These are phyloP conservation scores for Tympanopsis confertula DNA, from an alignment of 2,329 filamentous ascomycete genomes.

Conservation along the genomic window DNA sequence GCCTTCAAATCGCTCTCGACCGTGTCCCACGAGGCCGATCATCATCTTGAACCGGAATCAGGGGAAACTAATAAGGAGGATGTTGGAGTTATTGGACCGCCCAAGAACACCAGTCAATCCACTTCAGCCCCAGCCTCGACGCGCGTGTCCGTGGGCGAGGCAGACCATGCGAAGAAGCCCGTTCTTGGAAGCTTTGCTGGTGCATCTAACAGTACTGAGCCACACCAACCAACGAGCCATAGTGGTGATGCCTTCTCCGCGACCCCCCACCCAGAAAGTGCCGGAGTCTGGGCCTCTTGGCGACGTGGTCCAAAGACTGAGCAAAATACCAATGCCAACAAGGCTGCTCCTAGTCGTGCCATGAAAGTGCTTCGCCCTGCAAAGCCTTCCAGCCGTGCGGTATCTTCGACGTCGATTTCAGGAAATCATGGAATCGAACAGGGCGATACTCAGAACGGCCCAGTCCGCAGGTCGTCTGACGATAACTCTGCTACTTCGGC, in stretches of 20 bases:
- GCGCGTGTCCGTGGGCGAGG: neutral
- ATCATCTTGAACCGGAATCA: neutral
- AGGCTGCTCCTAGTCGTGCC: neutral
- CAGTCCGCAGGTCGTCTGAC: no score
- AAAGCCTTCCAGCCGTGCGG: neutral
- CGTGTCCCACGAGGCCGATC: no score
- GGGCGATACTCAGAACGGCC: no score
- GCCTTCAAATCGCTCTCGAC: constrained; percentile 42
- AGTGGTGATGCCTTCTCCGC: no score
- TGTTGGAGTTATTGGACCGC: neutral
- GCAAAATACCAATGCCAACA: neutral
- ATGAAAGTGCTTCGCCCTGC: constrained; percentile 1
- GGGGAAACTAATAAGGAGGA: neutral
- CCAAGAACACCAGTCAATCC: neutral
- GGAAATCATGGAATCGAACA: no score
- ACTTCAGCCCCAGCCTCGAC: neutral
- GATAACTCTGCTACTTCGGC: constrained; percentile 16
- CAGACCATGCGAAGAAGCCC: neutral
- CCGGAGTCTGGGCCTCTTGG: neutral
- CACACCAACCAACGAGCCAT: neutral
- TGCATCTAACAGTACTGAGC: neutral
- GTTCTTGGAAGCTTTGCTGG: neutral
- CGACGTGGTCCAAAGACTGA: neutral
- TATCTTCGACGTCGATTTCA: no score
- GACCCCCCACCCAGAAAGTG: neutral